Conservation (phyloP, 164 flowering plant genomes). For the Saururus chinensis region DNA sequence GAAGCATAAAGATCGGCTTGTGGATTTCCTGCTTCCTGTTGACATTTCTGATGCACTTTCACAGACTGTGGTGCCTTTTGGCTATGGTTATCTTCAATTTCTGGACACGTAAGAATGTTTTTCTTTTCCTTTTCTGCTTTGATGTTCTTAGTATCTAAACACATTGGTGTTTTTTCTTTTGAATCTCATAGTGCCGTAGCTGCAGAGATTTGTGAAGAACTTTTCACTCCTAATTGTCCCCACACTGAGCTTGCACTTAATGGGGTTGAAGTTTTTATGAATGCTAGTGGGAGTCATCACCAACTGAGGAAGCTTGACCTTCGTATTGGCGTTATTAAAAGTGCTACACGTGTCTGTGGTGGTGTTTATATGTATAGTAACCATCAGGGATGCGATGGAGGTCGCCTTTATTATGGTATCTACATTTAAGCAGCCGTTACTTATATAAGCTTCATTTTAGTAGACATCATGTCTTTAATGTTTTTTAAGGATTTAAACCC, state of each 20-base stretch:
- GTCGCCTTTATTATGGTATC: slow-evolving; percentile 89
- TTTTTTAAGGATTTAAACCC: no score
- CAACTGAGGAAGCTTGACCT: slow-evolving; percentile 87
- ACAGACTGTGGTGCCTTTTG: slow-evolving; percentile 76
- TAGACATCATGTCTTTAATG: no score
- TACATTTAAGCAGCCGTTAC: background rate
- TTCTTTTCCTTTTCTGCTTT: no score
- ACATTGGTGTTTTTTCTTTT: slow-evolving; percentile 7
- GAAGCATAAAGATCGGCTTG: slow-evolving; percentile 66
- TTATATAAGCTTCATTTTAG: background rate
- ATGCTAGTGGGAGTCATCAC: slow-evolving; percentile 98
- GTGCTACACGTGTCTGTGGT: slow-evolving; percentile 79
- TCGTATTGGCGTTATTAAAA: slow-evolving; percentile 69
- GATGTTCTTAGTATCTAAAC: background rate
- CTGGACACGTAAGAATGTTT: slow-evolving; percentile 62
- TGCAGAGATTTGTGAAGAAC: slow-evolving; percentile 91
- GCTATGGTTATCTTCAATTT: slow-evolving; percentile 82
- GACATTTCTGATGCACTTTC: slow-evolving; percentile 59
- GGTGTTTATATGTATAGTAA: slow-evolving; percentile 98
- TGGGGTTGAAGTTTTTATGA: slow-evolving; percentile 93
- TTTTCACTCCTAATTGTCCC: slow-evolving; percentile 69
- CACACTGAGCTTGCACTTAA: slow-evolving; percentile 85
- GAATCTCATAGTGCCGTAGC: slow-evolving; percentile 69
- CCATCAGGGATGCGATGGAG: slow-evolving; percentile 98
- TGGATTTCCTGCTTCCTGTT: slow-evolving; percentile 66